Percentiles rank a stretch among this genome's conserved stretches.
Conservation (phyloP, 495 filamentous ascomycete genomes). For the Tuber calosporum region DNA sequence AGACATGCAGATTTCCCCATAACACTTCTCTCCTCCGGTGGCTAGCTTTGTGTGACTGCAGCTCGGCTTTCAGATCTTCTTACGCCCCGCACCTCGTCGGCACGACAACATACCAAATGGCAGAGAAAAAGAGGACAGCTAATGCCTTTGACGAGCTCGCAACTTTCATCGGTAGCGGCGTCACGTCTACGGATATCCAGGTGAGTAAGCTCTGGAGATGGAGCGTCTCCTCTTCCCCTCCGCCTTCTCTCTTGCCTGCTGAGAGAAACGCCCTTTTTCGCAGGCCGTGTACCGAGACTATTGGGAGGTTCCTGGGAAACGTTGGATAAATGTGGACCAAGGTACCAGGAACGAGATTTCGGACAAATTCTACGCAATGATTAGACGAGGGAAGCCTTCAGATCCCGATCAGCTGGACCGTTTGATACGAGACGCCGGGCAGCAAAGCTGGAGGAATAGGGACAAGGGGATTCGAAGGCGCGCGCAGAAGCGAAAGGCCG, state of each 20-base stretch:
- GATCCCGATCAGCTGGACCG: neutral
- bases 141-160: conserved; percentile 5
- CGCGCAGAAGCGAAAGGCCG: conserved; percentile 2
- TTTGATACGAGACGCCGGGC: conserved; percentile 6
- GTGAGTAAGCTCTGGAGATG: neutral
- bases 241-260: neutral
- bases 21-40: neutral
- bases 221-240: neutral
- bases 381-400: conserved; percentile 5
- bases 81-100: conserved; percentile 5
- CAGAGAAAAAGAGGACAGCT: conserved; percentile 1
- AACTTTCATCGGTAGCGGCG: conserved; percentile 4
- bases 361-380: conserved; percentile 5
- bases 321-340: conserved; percentile 4
- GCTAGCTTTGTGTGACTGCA: conserved; percentile 5
- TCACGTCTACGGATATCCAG: conserved; percentile 3
- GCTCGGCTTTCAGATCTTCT: conserved; percentile 3
- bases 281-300: conserved; percentile 5
- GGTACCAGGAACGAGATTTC: conserved; percentile 2
- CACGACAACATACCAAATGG: conserved; percentile 5
- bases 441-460: conserved; percentile 3
- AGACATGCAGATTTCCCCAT: conserved; percentile 6
- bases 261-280: neutral
- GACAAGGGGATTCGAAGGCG: conserved; percentile 3
- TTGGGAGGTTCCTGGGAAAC: conserved; percentile 3